Base-by-base conservation (phyloP, 2,329 filamentous ascomycete genomes). In the Penicillium brevicompactum region DNA sequence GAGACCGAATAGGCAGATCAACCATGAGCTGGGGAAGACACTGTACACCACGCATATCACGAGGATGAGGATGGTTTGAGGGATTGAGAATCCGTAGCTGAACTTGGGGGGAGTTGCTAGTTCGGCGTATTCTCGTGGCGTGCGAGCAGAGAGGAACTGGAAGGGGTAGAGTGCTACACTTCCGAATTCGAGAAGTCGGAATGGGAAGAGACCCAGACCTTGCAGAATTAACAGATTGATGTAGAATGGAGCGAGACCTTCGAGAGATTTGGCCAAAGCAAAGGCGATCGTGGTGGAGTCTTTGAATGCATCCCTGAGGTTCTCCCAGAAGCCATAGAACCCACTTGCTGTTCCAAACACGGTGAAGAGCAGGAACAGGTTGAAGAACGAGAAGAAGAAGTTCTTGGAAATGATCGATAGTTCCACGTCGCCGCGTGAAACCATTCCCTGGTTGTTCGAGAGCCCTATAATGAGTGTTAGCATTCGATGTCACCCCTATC, bases 311-410 rank as follows among this genome's bases (percentile, higher is more conserved):
- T 93, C 84, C 51, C 85, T 85, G 45, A 97, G 80, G 24, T 80
- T 77, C 53, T 83, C 76, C 67, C 82, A 81, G 49, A 89, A 83
- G 32, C 81, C 80, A 74, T 86, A 86, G 68, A 96, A 90, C 51
- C 87, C 85, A 38, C 88, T 86, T 1, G 86, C 91, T 4, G 92
- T 91, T 51, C 89, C 90, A 44, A 96, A 90, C 24, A 94, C 83
- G 1, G 93, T 95, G 72, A 97, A 97, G 43, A 97, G 85, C 48
- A 97, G 84, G 76, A 99, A 99, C 54, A 97, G 91, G 76, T 99
- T 99, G 84, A 99, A 97, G 75, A 99, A 99, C 9, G 90, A 92
- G 72, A 99, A 99, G 81, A 97, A 96, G 77, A 97, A 99, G 74
- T 97, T 99, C 78, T 99, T 99, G 51, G 91, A 96, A 62, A 99